A percentile compares a stretch with the other conserved stretches of the same genome.
phyloP scores from a whole-genome alignment of 805 yeast genomes.

The Starmerella sp. region DNA sequence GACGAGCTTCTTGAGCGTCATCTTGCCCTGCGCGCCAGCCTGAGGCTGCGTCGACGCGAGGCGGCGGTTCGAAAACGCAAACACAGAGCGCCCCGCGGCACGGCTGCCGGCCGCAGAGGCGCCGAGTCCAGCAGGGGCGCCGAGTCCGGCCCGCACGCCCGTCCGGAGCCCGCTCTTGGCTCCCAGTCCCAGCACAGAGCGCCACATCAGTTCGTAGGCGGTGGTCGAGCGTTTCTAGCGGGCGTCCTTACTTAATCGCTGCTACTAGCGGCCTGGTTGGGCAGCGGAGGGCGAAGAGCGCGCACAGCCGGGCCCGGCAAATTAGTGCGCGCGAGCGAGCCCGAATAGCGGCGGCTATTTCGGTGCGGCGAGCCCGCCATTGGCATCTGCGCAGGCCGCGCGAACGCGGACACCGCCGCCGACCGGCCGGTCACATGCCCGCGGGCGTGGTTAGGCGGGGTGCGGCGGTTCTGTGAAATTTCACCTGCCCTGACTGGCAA shows the following conservation, averaged over 20 bases:
- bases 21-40: slow-evolving; percentile 3
- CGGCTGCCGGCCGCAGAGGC: background rate
- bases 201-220: background rate
- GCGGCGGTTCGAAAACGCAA: background rate
- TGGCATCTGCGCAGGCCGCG: too few species aligned
- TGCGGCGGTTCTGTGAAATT: background rate
- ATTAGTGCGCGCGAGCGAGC: too few species aligned
- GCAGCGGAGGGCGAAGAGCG: too few species aligned
- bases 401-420: background rate
- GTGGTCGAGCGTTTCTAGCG: background rate
- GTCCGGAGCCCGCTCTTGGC: too few species aligned
- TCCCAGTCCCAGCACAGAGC: background rate
- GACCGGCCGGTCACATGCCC: background rate
- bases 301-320: too few species aligned
- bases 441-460: background rate
- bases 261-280: too few species aligned
- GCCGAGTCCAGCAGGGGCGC: background rate
- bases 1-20: slow-evolving; percentile 45
- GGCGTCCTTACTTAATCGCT: background rate
- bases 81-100: background rate
- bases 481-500: background rate
- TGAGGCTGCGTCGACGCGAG: background rate
- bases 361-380: too few species aligned
- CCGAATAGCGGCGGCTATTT: too few species aligned
- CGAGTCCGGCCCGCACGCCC: background rate